Percentiles rank a stretch among this genome's conserved stretches.
Conservation (phyloP, 768 basidiomycete species). For the Tulasnella sp. region DNA sequence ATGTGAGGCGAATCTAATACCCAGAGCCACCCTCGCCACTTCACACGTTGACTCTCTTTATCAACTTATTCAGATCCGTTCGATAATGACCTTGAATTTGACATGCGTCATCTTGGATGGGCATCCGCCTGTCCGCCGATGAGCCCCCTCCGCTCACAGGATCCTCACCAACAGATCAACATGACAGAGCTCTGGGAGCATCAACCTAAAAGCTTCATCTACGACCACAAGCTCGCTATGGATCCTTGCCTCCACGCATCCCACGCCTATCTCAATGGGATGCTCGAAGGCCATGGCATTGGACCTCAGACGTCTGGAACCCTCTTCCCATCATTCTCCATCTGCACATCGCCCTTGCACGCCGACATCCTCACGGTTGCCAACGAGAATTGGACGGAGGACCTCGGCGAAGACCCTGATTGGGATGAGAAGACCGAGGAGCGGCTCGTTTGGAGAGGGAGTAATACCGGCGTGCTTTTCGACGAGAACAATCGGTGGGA, state of each 20-base stretch:
- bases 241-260: slow-evolving; percentile 39
- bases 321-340: slow-evolving; percentile 10
- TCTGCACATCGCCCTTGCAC: slow-evolving; percentile 15
- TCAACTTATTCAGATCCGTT: too few relatives aligned
- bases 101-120: too few relatives aligned
- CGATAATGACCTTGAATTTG: too few relatives aligned
- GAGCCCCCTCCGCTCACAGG: neutral
- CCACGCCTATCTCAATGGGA: slow-evolving; percentile 13
- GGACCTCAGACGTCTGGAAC: slow-evolving; percentile 10
- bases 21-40: slow-evolving; percentile 25
- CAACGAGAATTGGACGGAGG: neutral
- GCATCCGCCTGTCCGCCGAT: slow-evolving; percentile 28
- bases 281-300: slow-evolving; percentile 4
- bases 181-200: neutral
- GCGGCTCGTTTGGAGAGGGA: neutral
- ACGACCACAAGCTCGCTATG: slow-evolving; percentile 39
- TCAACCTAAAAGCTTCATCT: slow-evolving; percentile 33
- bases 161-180: neutral
- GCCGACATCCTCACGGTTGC: slow-evolving; percentile 24
- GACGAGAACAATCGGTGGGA: neutral
- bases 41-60: neutral
- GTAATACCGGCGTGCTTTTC: neutral
- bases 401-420: neutral
- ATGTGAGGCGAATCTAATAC: slow-evolving; percentile 26
- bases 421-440: neutral